Conservation (phyloP, 208 protist genomes). For the Crithidia expoeki region DNA sequence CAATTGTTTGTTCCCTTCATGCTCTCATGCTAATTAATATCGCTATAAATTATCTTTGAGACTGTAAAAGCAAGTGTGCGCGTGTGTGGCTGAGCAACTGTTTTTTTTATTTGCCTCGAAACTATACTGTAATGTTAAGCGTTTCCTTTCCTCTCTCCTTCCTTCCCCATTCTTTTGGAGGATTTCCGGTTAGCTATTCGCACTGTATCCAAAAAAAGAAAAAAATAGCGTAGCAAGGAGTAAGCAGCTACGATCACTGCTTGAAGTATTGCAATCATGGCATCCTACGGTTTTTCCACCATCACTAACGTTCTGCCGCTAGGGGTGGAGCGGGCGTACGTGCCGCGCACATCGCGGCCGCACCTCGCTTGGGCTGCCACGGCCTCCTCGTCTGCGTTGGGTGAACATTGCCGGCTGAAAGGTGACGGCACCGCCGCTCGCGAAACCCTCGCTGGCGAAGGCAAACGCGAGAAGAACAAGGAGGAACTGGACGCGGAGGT, state of each 20-base stretch:
- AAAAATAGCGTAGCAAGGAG: not conserved
- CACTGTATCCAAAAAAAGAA: not conserved
- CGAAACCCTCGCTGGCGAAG: constrained; percentile 18
- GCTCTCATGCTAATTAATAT: too few species aligned
- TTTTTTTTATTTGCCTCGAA: too few species aligned
- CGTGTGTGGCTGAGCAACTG: too few species aligned
- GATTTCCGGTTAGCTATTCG: too few species aligned
- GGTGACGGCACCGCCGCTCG: constrained; percentile 32
- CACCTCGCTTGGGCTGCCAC: constrained; percentile 48
- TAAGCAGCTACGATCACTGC: too few species aligned
- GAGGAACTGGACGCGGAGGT: constrained; percentile 2
- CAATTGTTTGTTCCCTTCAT: too few species aligned
- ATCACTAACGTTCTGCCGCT: constrained; percentile 36
- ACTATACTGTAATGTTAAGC: too few species aligned
- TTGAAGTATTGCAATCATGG: not conserved
- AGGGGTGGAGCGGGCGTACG: constrained; percentile 37
- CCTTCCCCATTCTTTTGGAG: too few species aligned
- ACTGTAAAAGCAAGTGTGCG: too few species aligned
- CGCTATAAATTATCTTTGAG: too few species aligned
- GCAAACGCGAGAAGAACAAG: constrained; percentile 19
- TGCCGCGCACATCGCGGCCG: constrained; percentile 48
- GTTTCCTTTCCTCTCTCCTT: too few species aligned
- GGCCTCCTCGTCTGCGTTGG: not conserved
- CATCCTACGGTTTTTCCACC: constrained; percentile 35
- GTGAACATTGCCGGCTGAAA: constrained; percentile 26